phyloP scores from a whole-genome alignment of 805 yeast species.

The Yueomyces sinensis region DNA sequence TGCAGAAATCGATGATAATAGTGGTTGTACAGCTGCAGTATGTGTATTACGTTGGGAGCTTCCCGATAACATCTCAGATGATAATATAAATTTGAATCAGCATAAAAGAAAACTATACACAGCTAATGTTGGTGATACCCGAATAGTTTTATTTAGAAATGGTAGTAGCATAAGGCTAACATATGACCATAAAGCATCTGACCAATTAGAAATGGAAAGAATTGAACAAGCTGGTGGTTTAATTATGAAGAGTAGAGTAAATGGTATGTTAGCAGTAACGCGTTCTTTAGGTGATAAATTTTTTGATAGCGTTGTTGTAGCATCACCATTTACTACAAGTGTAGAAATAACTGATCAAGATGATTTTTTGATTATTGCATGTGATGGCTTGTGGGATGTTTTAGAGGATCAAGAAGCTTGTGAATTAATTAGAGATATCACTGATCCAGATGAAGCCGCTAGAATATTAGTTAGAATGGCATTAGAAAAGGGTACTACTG shows the following conservation, averaged over 20 bases:
- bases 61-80: slow-evolving; percentile 15
- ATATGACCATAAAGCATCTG: slow-evolving; percentile 91
- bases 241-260: slow-evolving; percentile 80
- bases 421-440: slow-evolving; percentile 41
- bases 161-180: slow-evolving; percentile 68
- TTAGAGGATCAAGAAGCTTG: slow-evolving; percentile 77
- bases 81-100: slow-evolving; percentile 17
- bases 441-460: slow-evolving; percentile 56
- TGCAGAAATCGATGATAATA: slow-evolving; percentile 48
- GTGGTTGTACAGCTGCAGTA: slow-evolving; percentile 94
- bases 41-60: slow-evolving; percentile 81
- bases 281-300: slow-evolving; percentile 89
- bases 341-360: slow-evolving; percentile 56
- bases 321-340: slow-evolving; percentile 84
- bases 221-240: slow-evolving; percentile 74
- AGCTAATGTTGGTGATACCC: slow-evolving; percentile 90
- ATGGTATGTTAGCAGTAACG: slow-evolving; percentile 91
- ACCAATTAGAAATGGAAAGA: slow-evolving; percentile 60
- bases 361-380: slow-evolving; percentile 76
- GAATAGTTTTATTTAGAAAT: slow-evolving; percentile 66
- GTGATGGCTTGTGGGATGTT: slow-evolving; percentile 98
- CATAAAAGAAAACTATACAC: slow-evolving; percentile 75
- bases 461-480: slow-evolving; percentile 58
- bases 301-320: slow-evolving; percentile 78
- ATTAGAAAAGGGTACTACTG: slow-evolving; percentile 67